Evolutionary conservation across 2,329 filamentous ascomycete genomes (phyloP), one percentile per base, ranked within the genome.

Genomic region (Claviceps sp.): DNA sequence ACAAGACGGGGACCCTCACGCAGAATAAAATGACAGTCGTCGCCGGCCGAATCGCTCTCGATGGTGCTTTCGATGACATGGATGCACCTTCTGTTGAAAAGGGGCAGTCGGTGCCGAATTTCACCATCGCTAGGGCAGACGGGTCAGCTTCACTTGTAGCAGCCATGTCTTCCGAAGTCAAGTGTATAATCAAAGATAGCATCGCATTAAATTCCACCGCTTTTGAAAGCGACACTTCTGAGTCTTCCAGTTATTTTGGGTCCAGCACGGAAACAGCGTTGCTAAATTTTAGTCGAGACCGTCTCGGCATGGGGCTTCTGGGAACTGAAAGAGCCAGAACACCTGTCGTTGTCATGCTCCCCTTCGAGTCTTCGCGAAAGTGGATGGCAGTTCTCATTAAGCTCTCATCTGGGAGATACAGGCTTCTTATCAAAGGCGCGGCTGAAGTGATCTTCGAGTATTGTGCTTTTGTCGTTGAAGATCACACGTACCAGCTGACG

Each of bases 1-100:
- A 83, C 58, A 84, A 84, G 62, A 83, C 80, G 0, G 80, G 80
- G 4, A 84, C 80, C 1, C 66, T 84, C 22, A 83, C 80, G 0
- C 75, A 80, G 56, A 82, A 82, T 56, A 76, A 77, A 56, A 83
- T 83, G 79, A 77, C 70, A 3, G 75, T 80, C 3, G 78, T 82
- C 16, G 71, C 73, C 38, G 79, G 78, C 7, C 76, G 75, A 9
- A 57, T 81, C 36, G 77, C 79, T 3, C 53, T 65, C 4, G 62
- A 65, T 8, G 60, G 61, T 13, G 61, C 58, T 43, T 71, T 69
- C 45, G 66, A 70, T 8, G 68, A 71, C 34, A 61, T 56, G 4
- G 64, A 68, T 2, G 39, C 55, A n/a, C 52, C 52, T 13, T 53
- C 53, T 2, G 53, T 53, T 11, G 58, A 58, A 20, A 49, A 57